Evolutionary conservation across 1,284 basidiomycete genomes (phyloP), one percentile per base, ranked within the genome.

Genomic region (Irpex lacteus): DNA sequence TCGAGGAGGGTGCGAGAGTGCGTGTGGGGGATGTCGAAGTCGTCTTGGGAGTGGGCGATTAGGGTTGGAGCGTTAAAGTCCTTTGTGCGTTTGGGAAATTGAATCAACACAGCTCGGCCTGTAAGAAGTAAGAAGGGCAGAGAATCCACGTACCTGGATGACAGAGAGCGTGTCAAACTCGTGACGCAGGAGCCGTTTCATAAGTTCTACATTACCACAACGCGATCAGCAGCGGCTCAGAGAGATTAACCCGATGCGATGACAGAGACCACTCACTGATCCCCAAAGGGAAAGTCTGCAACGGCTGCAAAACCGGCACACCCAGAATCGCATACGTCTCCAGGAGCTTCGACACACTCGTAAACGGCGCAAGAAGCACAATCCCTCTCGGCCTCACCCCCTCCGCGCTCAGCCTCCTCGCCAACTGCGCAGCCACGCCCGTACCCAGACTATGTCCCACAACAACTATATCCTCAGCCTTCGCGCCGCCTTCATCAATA

Each of bases 371-470:
- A 65, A 94, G 80, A 6, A 96, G 76, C 3, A 91, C 88, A 1
- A 93, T 73, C 0, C 90, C 92, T 65, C 82, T 82, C 8, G 84
- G 82, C 44, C 76, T 75, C 55, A 80, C 72, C 38, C 81, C 82
- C 62, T 90, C 86, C 4, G 76, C 76, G 6, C 82, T 81, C 3
- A 96, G 79, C 55, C 84, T 77, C 1, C 82, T 83, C 0, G 81
- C 87, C 1, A 95, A 77, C 15, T 85, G 83, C 4, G 89, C 83
- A 0, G 86, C 81, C 2, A 96, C 88, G 1, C 89, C 94, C 0
- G 94, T 95, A 0, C 94, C 94, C 1, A 96, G 77, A 67, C 91
- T 93, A 71, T 95, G 92, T 0, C 95, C 94, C 6, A 94, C 80
- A 50, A 96, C 76, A 5, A 92, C 76, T 49, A 96, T 80, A 63